Evolutionary conservation across 495 filamentous ascomycete genomes (phyloP), one percentile per base, ranked within the genome.

Genomic region (Penicillium lividum): DNA sequence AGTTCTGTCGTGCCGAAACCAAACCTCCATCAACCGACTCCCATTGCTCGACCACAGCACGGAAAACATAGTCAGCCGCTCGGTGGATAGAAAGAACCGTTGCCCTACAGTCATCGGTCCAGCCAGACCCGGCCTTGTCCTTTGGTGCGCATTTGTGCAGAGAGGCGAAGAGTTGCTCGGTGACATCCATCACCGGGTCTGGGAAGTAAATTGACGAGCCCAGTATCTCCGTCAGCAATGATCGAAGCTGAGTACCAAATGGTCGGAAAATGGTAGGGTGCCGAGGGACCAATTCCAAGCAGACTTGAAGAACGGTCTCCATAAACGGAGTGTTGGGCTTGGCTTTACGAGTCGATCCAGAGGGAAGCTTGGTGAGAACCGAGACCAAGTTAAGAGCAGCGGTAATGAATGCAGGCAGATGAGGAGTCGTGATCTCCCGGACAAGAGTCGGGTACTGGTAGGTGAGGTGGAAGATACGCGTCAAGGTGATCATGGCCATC

Each of bases 361-460:
- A 75, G 5, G 71, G 64, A 2, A 66, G 64, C 43, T 79, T 72
- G 5, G 55, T 59, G 13, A 61, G 36, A 34, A 65, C 73, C 38
- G 83, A 84, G 51, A 89, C 72, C 27, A 91, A 73, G 65, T 88
- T 86, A 22, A 96, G 72, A 53, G 89, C 91, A 7, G 86, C 79
- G 9, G 84, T 85, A 52, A 90, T 80, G 61, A 91, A 95, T 5
- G 79, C 75, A 15, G 89, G 85, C 13, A 97, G 77, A 16, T 84
- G 88, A 9, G 92, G 92, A 4, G 91, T 95, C 2, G 90, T 92
- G 59, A 95, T 89, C 67, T 96, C 92, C 62, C 92, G 80, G n/a
- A 93, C 79, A 25, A 96, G 78, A 16, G 89, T 92, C 40, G 86
- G 89, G 73, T 91, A 89, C 51, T 85, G 84, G 62, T 91, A 91